phyloP scores from a whole-genome alignment of 2,329 filamentous ascomycete species.

The Cyanodermella asteris region DNA sequence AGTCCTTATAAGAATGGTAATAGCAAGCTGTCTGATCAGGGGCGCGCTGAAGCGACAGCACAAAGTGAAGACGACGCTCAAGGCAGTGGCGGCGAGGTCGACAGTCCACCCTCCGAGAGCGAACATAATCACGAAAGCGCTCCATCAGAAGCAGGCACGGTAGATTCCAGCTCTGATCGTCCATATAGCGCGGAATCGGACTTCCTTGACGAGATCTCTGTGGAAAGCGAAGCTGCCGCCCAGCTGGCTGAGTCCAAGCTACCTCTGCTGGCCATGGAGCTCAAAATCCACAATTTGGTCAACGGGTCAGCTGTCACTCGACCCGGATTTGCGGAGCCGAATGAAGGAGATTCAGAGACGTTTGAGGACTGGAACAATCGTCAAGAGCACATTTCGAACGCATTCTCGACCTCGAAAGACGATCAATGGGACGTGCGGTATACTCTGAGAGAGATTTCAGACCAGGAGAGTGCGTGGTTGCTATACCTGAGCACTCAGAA shows the following conservation, averaged over 20 bases:
- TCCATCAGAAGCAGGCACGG: neutral
- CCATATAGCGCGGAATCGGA: neutral
- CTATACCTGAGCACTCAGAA: conserved; percentile 39
- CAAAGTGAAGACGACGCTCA: no score
- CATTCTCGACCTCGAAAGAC: no score
- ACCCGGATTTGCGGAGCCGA: conserved; percentile 25
- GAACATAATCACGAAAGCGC: neutral
- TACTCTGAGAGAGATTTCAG: conserved; percentile 40
- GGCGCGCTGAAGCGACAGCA: no score
- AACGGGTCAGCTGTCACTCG: conserved; percentile 42
- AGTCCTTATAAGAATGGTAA: no score
- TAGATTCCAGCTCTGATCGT: neutral
- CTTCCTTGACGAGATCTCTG: neutral
- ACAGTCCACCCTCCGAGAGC: no score
- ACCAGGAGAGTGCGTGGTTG: conserved; percentile 18
- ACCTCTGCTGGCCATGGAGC: conserved; percentile 41
- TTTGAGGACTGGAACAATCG: no score
- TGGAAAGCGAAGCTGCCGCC: neutral
- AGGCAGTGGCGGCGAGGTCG: no score
- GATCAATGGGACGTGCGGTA: conserved; percentile 61
- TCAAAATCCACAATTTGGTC: conserved; percentile 52
- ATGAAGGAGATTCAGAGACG: no score
- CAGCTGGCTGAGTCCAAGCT: neutral
- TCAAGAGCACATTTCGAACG: no score
- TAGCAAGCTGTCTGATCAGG: no score